Conservation (phyloP, 257 asterid species). For the Handroanthus guayacan region DNA sequence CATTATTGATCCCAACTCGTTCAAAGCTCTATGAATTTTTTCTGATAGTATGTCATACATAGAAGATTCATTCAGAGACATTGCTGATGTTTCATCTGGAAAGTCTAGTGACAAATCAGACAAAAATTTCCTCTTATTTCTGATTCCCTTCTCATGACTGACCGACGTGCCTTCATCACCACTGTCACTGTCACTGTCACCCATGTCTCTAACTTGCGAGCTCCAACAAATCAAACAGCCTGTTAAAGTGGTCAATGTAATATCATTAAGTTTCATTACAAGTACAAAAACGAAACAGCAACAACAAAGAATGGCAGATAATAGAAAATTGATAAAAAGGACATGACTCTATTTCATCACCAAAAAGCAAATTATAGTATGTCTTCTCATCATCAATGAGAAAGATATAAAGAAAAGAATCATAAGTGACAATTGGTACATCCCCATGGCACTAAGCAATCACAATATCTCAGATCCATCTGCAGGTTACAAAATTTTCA, state of each 20-base stretch:
- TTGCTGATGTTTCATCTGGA: conserved; percentile 39
- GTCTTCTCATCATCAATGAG: conserved; percentile 17
- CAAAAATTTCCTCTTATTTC: conserved; percentile 70
- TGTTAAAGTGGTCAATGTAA: conserved; percentile 6
- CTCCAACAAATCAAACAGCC: conserved; percentile 3
- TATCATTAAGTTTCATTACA: conserved; percentile 15
- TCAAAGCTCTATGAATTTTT: conserved; percentile 37
- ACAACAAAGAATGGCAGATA: not conserved
- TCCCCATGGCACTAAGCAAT: conserved; percentile 17
- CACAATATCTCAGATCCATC: conserved; percentile 18
- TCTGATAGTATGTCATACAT: conserved; percentile 62
- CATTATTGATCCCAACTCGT: conserved; percentile 44
- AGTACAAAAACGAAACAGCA: not conserved
- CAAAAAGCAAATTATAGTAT: not conserved
- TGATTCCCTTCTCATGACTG: conserved; percentile 50
- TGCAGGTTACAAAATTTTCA: conserved; percentile 11
- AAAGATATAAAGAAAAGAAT: conserved; percentile 5
- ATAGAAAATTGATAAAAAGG: too few species aligned
- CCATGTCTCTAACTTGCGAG: conserved; percentile 45
- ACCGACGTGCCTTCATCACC: conserved; percentile 36
- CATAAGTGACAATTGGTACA: conserved; percentile 6
- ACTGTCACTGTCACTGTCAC: conserved; percentile 41
- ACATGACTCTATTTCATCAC: not conserved
- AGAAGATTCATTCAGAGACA: conserved; percentile 61
- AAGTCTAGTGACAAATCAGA: conserved; percentile 49